A percentile compares a stretch with the other conserved stretches of the same genome.
Evolutionary conservation across 306 rosid genomes (phyloP).

Genomic region (Rosa lucieae): DNA sequence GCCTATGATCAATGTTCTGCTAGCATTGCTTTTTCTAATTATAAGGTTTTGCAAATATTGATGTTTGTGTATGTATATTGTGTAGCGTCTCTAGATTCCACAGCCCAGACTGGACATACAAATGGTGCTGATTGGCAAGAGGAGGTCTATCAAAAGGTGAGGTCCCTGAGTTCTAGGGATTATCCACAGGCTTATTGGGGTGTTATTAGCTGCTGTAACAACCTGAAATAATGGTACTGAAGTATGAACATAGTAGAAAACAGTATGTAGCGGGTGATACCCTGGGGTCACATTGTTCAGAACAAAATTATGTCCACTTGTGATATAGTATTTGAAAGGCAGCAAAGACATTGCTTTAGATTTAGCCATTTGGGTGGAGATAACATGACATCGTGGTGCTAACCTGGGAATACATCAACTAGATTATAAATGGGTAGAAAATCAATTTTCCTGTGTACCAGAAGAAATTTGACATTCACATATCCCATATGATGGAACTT

Average conservation of each 20-base stretch:
- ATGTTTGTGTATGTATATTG: constrained; percentile 16
- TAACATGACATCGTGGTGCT: background rate
- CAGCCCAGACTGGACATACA: constrained; percentile 63
- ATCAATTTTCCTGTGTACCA: background rate
- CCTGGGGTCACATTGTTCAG: background rate
- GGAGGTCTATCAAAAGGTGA: constrained; percentile 79
- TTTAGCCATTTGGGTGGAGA: background rate
- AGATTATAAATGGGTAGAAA: background rate
- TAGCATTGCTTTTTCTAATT: background rate
- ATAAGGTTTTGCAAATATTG: constrained; percentile 5
- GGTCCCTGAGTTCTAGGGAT: constrained; percentile 5
- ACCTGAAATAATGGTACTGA: background rate
- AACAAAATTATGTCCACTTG: background rate
- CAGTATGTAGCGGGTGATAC: background rate
- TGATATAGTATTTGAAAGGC: background rate
- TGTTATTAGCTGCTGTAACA: background rate
- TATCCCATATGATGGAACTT: background rate
- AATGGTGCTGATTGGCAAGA: constrained; percentile 84
- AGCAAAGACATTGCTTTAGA: background rate
- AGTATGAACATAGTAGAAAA: background rate
- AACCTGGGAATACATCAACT: background rate
- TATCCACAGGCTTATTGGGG: background rate
- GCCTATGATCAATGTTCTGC: background rate
- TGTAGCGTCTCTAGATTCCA: constrained; percentile 78
- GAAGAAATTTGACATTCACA: background rate